These are phyloP conservation scores for Scedosporium apiospermum DNA, from an alignment of 2,329 filamentous ascomycete species.

Conservation along the genomic window DNA sequence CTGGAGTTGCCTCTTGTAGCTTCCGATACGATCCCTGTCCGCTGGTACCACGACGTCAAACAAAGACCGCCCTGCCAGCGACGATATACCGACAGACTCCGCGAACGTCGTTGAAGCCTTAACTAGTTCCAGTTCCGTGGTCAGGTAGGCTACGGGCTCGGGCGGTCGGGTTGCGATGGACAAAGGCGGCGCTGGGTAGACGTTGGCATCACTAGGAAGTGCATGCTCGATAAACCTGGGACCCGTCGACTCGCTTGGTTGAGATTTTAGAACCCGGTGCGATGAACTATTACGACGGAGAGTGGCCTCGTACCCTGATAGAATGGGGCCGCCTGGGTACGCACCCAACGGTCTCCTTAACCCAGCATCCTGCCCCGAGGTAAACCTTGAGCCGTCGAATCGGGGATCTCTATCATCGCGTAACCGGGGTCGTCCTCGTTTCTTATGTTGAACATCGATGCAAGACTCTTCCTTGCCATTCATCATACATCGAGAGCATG, in stretches of 20 bases:
- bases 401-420: slow-evolving; percentile 59
- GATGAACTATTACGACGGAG: slow-evolving; percentile 32
- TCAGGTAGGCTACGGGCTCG: slow-evolving; percentile 50
- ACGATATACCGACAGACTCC: slow-evolving; percentile 41
- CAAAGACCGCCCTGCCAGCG: slow-evolving; percentile 39
- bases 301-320: slow-evolving; percentile 35
- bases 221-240: slow-evolving; percentile 43
- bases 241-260: slow-evolving; percentile 36
- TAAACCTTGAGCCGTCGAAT: slow-evolving; percentile 41
- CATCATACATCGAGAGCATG: slow-evolving; percentile 66
- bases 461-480: slow-evolving; percentile 76
- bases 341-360: slow-evolving; percentile 41
- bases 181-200: slow-evolving; percentile 33
- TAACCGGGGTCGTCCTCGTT: slow-evolving; percentile 67
- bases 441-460: slow-evolving; percentile 79
- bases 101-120: slow-evolving; percentile 46
- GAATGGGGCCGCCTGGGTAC: slow-evolving; percentile 34
- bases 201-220: slow-evolving; percentile 35
- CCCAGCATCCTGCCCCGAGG: slow-evolving; percentile 28
- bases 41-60: slow-evolving; percentile 40
- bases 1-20: slow-evolving; percentile 42
- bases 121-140: slow-evolving; percentile 46
- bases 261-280: slow-evolving; percentile 46
- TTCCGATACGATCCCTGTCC: slow-evolving; percentile 43
- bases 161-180: slow-evolving; percentile 29